phyloP scores from a whole-genome alignment of 192 early-diverging fungal species.

The Podila clonocystis region DNA sequence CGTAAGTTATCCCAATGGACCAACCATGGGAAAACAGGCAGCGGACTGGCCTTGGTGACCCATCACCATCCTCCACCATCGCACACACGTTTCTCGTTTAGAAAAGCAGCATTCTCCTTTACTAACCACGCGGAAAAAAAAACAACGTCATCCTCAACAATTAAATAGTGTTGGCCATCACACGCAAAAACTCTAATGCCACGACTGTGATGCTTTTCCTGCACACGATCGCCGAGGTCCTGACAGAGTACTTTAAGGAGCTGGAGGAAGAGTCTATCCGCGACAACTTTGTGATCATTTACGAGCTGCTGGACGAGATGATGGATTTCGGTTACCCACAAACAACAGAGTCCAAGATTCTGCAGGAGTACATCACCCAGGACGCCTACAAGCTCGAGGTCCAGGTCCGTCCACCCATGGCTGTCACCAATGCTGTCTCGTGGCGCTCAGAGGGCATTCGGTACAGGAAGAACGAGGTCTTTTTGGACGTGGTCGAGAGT shows the following conservation, averaged over 20 bases:
- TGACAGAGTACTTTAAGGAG: slow-evolving; percentile 93
- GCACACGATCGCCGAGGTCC: slow-evolving; percentile 91
- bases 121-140: neutral
- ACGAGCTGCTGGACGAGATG: slow-evolving; percentile 92
- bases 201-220: slow-evolving; percentile 95
- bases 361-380: slow-evolving; percentile 95
- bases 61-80: too few relatives aligned
- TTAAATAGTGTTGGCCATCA: slow-evolving; percentile 86
- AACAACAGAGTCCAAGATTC: slow-evolving; percentile 88
- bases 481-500: slow-evolving; percentile 97
- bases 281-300: slow-evolving; percentile 93
- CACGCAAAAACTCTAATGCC: slow-evolving; percentile 98
- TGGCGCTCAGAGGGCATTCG: slow-evolving; percentile 95
- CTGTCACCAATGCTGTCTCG: slow-evolving; percentile 92
- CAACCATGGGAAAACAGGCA: too few relatives aligned
- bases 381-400: slow-evolving; percentile 95
- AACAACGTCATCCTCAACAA: neutral
- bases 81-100: neutral
- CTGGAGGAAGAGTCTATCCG: slow-evolving; percentile 91
- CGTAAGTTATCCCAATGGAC: slow-evolving; percentile 61
- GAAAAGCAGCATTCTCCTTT: neutral
- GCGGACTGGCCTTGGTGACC: too few relatives aligned
- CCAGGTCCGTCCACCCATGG: slow-evolving; percentile 90
- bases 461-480: slow-evolving; percentile 98
- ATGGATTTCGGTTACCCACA: slow-evolving; percentile 94